These are phyloP conservation scores for Wickerhamiella allomyrinae DNA, from an alignment of 805 yeast genomes.

Conservation along the genomic window DNA sequence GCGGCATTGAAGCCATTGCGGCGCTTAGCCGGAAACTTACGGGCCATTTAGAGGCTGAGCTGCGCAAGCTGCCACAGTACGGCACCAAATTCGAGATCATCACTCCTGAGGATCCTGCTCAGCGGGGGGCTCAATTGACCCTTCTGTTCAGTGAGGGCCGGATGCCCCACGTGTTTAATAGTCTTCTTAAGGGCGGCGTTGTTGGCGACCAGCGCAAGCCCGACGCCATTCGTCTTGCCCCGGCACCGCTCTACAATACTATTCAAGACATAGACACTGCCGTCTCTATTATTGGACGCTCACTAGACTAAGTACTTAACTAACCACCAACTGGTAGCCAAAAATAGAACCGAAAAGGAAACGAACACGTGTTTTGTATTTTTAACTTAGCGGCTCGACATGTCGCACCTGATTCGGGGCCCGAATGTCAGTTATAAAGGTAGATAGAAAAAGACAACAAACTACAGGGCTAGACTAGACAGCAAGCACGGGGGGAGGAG, in stretches of 20 bases:
- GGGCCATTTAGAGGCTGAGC: slow-evolving; percentile 34
- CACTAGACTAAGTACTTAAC: too few species aligned
- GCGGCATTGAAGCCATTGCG: slow-evolving; percentile 50
- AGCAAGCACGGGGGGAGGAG: too few species aligned
- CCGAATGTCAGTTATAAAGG: too few species aligned
- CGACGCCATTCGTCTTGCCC: slow-evolving; percentile 79
- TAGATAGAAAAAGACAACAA: too few species aligned
- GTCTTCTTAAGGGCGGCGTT: slow-evolving; percentile 42
- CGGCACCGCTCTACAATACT: slow-evolving; percentile 70
- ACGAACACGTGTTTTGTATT: too few species aligned
- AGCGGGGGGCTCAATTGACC: slow-evolving; percentile 75
- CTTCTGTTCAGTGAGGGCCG: slow-evolving; percentile 43
- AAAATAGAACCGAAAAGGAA: too few species aligned
- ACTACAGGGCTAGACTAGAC: too few species aligned
- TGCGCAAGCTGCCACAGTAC: slow-evolving; percentile 36
- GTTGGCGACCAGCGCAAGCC: slow-evolving; percentile 86
- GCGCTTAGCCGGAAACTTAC: slow-evolving; percentile 46
- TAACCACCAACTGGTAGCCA: too few species aligned
- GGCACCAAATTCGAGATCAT: slow-evolving; percentile 42
- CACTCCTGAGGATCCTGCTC: slow-evolving; percentile 46
- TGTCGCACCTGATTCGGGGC: too few species aligned
- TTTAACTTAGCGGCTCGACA: too few species aligned
- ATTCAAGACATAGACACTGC: not conserved
- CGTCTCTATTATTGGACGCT: not conserved
- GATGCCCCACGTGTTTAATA: slow-evolving; percentile 47